Conservation (phyloP, 129 eudicot genomes). For the Smallanthus sonchifolius region DNA sequence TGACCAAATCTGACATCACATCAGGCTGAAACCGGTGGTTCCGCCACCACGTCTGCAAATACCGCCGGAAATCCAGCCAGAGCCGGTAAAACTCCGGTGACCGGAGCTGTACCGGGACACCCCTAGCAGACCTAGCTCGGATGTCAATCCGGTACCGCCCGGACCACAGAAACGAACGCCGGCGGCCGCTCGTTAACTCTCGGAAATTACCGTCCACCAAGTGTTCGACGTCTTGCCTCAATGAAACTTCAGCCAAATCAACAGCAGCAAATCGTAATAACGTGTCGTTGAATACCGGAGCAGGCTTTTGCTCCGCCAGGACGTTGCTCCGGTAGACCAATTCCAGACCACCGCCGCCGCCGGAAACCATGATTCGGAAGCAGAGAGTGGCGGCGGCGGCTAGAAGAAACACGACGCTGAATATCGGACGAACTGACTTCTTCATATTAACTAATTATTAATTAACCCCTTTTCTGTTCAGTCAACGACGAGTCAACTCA, state of each 20-base stretch:
- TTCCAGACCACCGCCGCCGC: not conserved
- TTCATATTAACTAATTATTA: slow-evolving; percentile 35
- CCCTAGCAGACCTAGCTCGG: slow-evolving; percentile 47
- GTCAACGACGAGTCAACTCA: slow-evolving; percentile 17
- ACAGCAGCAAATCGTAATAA: slow-evolving; percentile 53
- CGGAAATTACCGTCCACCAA: slow-evolving; percentile 60
- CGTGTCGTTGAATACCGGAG: slow-evolving; percentile 56
- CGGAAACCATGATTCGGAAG: slow-evolving; percentile 41
- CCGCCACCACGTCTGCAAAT: slow-evolving; percentile 65
- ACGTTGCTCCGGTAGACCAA: not conserved
- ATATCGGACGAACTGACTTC: slow-evolving; percentile 45
- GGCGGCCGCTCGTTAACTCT: slow-evolving; percentile 33
- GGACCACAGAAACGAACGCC: slow-evolving; percentile 56
- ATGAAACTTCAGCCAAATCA: slow-evolving; percentile 50
- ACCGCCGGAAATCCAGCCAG: slow-evolving; percentile 56
- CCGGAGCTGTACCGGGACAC: slow-evolving; percentile 51
- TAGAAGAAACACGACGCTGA: slow-evolving; percentile 42
- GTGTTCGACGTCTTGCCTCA: slow-evolving; percentile 65
- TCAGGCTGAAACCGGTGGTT: slow-evolving; percentile 46
- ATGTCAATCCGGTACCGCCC: slow-evolving; percentile 46
- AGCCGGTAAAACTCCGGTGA: slow-evolving; percentile 66
- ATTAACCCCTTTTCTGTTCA: not conserved
- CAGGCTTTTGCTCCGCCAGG: not conserved
- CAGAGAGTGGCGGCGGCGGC: slow-evolving; percentile 49
- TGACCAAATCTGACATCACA: slow-evolving; percentile 55